Base-by-base conservation (phyloP, 2,329 filamentous ascomycete species). In the Cercospora canescens region DNA sequence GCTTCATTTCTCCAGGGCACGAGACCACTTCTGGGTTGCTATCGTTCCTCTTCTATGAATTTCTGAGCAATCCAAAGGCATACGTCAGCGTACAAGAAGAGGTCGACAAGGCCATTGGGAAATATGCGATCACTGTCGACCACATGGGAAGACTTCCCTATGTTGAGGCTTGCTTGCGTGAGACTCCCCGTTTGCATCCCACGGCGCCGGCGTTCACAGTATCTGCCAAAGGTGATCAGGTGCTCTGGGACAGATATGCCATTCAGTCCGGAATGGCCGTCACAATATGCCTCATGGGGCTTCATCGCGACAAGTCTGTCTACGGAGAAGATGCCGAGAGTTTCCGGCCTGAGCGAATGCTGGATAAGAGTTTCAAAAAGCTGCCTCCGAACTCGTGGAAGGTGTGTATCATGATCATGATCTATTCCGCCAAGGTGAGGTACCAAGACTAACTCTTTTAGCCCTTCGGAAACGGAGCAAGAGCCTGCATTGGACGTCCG, bases 261-360 rank as follows among this genome's bases (percentile, higher is more conserved):
- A 76, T 92, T 26, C 76, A 81, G 7, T 83, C 83, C 61, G 83
- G 82, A 4, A 83, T 89, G 61, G 67, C 79, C 0, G 76, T 90
- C 28, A 66, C 80, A 0, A 71, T 83, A 9, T 72, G 89, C 1
- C 73, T 91, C 1, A 75, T 81, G 24, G 82, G 83, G 54, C 76
- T 86, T 4, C 89, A 92, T 32, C 75, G 83, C 0, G 90, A 93
- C 71, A 87, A 87, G 0, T 79, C 78, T 1, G 86, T 91, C 0
- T 93, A 82, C 58, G 90, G 90, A 0, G 83, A 86, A 0, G 88
- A 91, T 65, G 88, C 89, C 1, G 75, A 84, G 0, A 84, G 87
- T 24, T 93, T 91, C 79, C 84, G 82, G 62, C 91, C 91, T 0
- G 91, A 93, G 75, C 83, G 90, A 8, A 91, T 93, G 89, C 77